Percentiles rank a stretch among this genome's conserved stretches.
phyloP scores from a whole-genome alignment of 148 eudicot genomes.

The Rhododendron simsii region DNA sequence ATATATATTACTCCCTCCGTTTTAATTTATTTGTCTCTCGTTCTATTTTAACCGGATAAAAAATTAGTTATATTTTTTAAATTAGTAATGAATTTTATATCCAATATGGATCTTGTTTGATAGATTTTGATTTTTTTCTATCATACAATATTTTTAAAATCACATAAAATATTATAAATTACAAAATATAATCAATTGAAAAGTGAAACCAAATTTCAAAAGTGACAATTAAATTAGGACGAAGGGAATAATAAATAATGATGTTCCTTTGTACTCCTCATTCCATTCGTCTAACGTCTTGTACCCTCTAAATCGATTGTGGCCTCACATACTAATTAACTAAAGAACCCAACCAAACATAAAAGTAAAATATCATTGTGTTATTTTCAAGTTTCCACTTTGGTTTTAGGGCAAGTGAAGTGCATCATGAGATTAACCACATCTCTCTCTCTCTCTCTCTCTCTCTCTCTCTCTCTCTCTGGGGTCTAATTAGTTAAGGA shows the following conservation, averaged over 20 bases:
- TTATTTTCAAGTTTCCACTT: not conserved
- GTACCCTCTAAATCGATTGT: not conserved
- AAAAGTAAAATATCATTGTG: not conserved
- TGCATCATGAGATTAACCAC: not conserved
- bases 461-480: not conserved
- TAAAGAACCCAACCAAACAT: not conserved
- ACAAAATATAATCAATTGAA: no score
- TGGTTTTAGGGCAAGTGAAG: not conserved
- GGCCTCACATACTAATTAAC: not conserved
- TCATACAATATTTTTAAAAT: no score
- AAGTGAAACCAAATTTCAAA: no score
- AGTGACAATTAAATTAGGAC: no score
- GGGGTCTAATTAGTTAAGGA: not conserved
- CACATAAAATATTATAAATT: no score
- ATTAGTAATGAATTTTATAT: no score
- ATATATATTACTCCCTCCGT: no score
- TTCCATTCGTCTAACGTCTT: not conserved
- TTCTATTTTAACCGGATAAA: no score
- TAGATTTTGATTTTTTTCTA: no score
- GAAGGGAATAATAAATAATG: not conserved
- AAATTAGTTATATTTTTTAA: no score
- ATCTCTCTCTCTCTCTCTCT: not conserved
- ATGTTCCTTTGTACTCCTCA: not conserved
- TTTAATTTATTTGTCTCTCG: no score
- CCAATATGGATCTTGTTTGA: no score